These are phyloP conservation scores for Wallacemonas sp. DNA, from an alignment of 208 protist genomes.

Conservation along the genomic window DNA sequence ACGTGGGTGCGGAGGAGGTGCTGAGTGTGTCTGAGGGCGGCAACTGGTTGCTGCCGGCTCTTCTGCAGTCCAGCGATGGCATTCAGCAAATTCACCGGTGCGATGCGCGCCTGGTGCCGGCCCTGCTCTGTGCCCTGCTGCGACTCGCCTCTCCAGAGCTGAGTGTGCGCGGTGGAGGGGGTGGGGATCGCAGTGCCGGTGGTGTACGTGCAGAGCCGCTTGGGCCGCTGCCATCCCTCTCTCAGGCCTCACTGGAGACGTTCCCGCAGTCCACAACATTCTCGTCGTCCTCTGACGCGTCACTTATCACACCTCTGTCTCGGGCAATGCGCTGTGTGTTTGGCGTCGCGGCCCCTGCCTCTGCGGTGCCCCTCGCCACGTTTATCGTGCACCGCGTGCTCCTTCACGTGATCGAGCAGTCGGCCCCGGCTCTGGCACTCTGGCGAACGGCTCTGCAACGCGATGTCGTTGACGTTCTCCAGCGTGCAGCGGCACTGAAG, in stretches of 20 bases:
- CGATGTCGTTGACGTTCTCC: neutral
- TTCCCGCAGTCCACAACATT: no score
- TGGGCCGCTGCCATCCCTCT: neutral
- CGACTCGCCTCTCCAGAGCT: neutral
- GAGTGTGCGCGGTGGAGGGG: neutral
- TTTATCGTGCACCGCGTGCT: slow-evolving; percentile 15
- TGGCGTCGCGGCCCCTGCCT: neutral
- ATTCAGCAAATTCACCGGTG: slow-evolving; percentile 17
- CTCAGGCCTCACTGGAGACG: no score
- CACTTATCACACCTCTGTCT: neutral
- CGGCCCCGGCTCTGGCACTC: neutral
- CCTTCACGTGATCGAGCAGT: neutral
- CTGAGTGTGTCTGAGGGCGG: neutral
- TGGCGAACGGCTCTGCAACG: slow-evolving; percentile 12
- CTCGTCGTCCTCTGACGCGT: neutral
- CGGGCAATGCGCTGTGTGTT: neutral
- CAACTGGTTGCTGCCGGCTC: slow-evolving; percentile 17
- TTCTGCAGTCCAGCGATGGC: slow-evolving; percentile 25
- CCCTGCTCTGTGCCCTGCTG: slow-evolving; percentile 14
- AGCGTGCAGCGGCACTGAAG: neutral
- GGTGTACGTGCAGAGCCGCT: neutral
- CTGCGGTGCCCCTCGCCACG: slow-evolving; percentile 15
- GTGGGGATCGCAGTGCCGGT: no score
- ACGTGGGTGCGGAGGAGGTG: slow-evolving; percentile 13
- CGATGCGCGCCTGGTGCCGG: slow-evolving; percentile 28